A percentile compares a stretch with the other conserved stretches of the same genome.
These are phyloP conservation scores for Colletotrichum siamense DNA, from an alignment of 2,329 filamentous ascomycete genomes.

Conservation along the genomic window DNA sequence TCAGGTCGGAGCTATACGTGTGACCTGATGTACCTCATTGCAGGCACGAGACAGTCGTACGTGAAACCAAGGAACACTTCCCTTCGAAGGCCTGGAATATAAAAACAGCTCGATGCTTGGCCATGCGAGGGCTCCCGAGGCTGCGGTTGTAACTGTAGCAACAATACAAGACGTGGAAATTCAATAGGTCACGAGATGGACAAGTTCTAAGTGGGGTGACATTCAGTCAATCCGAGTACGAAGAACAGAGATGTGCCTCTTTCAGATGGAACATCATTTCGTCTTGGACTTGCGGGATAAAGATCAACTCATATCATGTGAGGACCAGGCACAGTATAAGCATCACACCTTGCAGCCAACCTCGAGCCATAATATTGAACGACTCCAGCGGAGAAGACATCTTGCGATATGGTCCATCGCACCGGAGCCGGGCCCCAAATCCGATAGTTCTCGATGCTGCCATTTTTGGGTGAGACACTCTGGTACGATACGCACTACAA, in stretches of 20 bases:
- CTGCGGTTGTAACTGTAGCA: background rate
- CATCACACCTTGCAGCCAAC: background rate
- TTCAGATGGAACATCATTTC: background rate
- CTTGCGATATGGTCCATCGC: background rate
- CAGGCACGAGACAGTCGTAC: background rate
- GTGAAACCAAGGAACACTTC: background rate
- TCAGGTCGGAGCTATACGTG: background rate
- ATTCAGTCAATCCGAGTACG: background rate
- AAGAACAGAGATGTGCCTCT: background rate
- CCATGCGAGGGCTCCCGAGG: background rate
- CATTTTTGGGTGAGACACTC: background rate
- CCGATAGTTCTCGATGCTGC: background rate
- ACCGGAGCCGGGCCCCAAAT: background rate
- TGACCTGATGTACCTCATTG: background rate
- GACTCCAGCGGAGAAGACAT: background rate
- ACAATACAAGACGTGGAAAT: background rate
- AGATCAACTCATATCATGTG: background rate
- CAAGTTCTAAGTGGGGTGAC: background rate
- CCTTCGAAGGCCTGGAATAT: background rate
- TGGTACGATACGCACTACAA: background rate
- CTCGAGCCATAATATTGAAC: background rate
- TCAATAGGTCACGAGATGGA: background rate
- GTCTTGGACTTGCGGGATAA: background rate
- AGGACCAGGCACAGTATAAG: no score
- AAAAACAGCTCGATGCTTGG: background rate